phyloP scores from a whole-genome alignment of 2,329 filamentous ascomycete species.

The Thielaviopsis ethacetica region DNA sequence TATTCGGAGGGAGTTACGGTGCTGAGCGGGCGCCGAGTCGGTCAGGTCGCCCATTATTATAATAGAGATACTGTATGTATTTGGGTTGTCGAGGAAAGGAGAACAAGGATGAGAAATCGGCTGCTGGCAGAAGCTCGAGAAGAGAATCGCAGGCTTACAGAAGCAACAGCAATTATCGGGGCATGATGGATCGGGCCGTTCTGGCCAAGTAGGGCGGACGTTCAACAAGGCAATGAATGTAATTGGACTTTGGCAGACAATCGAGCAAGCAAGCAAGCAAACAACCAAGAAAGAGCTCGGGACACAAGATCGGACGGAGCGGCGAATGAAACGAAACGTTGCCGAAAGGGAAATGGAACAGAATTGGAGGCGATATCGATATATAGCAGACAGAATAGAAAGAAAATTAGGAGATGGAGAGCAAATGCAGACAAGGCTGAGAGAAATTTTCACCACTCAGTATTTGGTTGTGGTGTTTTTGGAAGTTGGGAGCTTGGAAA shows the following conservation, averaged over 20 bases:
- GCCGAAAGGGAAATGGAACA: background rate
- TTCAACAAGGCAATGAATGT: background rate
- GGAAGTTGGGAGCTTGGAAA: too few relatives aligned
- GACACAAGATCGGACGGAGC: background rate
- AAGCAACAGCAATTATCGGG: background rate
- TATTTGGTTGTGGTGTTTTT: too few relatives aligned
- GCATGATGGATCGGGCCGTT: background rate
- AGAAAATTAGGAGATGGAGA: too few relatives aligned
- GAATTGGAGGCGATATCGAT: background rate
- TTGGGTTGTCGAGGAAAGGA: background rate
- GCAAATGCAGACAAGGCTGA: too few relatives aligned
- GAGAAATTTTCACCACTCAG: too few relatives aligned
- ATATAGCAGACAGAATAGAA: background rate
- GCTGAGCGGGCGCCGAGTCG: background rate
- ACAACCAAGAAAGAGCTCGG: background rate
- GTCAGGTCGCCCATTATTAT: background rate
- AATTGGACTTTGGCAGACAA: background rate
- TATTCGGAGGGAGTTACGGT: background rate
- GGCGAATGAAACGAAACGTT: background rate
- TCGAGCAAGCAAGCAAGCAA: background rate
- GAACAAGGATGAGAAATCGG: background rate
- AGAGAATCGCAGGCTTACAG: background rate
- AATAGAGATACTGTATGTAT: background rate
- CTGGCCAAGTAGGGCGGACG: background rate
- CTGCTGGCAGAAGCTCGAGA: background rate